Conservation (phyloP, 2,329 filamentous ascomycete genomes). For the Chrysosporium queenslandicum region DNA sequence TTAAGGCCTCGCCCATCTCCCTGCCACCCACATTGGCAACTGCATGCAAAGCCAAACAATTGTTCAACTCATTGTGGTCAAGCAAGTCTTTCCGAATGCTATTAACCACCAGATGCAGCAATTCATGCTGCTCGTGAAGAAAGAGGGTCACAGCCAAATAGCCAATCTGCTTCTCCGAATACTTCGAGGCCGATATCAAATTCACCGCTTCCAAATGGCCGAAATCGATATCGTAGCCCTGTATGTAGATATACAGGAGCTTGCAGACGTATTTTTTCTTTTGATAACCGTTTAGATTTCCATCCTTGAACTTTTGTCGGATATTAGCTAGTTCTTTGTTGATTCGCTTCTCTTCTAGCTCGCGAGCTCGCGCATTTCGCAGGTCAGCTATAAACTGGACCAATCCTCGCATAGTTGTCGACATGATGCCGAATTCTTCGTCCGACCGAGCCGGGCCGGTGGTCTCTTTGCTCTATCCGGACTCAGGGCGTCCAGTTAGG, state of each 20-base stretch:
- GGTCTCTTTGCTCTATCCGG: conserved; percentile 1
- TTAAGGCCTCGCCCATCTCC: conserved; percentile 94
- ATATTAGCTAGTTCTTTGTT: conserved; percentile 99
- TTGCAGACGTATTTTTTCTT: conserved; percentile 99
- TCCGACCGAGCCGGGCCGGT: background rate
- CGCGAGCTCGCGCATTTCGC: conserved; percentile 84
- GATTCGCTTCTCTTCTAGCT: conserved; percentile 97
- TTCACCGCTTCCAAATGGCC: conserved; percentile 97
- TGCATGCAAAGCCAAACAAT: conserved; percentile 89
- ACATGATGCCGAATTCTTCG: conserved; percentile 26
- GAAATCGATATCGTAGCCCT: conserved; percentile 98
- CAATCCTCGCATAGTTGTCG: conserved; percentile 53
- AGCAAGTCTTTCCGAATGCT: conserved; percentile 93
- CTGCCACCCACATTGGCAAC: conserved; percentile 95
- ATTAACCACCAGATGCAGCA: conserved; percentile 93
- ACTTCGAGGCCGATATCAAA: conserved; percentile 90
- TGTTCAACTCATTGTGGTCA: conserved; percentile 94
- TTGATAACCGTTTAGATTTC: conserved; percentile 87
- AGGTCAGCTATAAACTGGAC: conserved; percentile 98
- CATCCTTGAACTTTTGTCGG: conserved; percentile 95
- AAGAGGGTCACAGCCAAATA: conserved; percentile 97
- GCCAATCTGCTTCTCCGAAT: conserved; percentile 98
- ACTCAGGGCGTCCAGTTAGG: conserved; percentile 8
- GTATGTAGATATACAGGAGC: conserved; percentile 96
- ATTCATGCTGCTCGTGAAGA: conserved; percentile 91